Conservation (phyloP, 2,329 filamentous ascomycete species). For the Pseudogymnoascus sp. region DNA sequence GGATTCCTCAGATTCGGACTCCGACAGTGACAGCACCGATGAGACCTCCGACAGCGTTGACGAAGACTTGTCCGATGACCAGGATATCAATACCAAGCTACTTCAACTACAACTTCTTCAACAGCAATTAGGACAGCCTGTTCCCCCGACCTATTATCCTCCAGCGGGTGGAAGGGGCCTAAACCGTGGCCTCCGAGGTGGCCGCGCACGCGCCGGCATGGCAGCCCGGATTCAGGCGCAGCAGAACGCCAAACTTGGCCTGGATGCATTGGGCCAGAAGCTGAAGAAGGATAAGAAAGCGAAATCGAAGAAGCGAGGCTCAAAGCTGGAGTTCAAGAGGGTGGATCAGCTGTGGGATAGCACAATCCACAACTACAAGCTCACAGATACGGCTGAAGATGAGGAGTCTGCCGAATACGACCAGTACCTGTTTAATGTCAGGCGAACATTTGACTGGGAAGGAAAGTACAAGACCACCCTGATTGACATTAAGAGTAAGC, state of each 20-base stretch:
- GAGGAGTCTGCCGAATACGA: slow-evolving; percentile 62
- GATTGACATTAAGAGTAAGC: slow-evolving; percentile 80
- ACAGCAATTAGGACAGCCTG: slow-evolving; percentile 14
- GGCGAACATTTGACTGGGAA: slow-evolving; percentile 76
- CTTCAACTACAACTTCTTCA: slow-evolving; percentile 23
- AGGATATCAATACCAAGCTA: slow-evolving; percentile 25
- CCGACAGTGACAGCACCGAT: slow-evolving; percentile 24
- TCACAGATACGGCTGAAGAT: slow-evolving; percentile 59
- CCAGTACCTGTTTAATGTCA: slow-evolving; percentile 75
- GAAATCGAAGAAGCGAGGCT: slow-evolving; percentile 34
- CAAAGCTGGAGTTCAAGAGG: slow-evolving; percentile 59
- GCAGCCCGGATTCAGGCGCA: slow-evolving; percentile 19
- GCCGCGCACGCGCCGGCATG: slow-evolving; percentile 13
- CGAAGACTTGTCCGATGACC: slow-evolving; percentile 27
- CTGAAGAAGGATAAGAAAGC: slow-evolving; percentile 34
- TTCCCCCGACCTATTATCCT: slow-evolving; percentile 12
- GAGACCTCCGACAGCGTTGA: slow-evolving; percentile 27
- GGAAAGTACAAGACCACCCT: slow-evolving; percentile 67
- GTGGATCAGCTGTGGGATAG: slow-evolving; percentile 57
- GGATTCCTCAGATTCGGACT: slow-evolving; percentile 23
- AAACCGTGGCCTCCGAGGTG: slow-evolving; percentile 12
- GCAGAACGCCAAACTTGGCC: slow-evolving; percentile 20
- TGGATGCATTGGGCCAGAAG: slow-evolving; percentile 21
- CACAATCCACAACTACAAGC: slow-evolving; percentile 57
- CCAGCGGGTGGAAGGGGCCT: slow-evolving; percentile 8